Conservation (phyloP, 2,329 filamentous ascomycete species). For the Trichoderma sp. region DNA sequence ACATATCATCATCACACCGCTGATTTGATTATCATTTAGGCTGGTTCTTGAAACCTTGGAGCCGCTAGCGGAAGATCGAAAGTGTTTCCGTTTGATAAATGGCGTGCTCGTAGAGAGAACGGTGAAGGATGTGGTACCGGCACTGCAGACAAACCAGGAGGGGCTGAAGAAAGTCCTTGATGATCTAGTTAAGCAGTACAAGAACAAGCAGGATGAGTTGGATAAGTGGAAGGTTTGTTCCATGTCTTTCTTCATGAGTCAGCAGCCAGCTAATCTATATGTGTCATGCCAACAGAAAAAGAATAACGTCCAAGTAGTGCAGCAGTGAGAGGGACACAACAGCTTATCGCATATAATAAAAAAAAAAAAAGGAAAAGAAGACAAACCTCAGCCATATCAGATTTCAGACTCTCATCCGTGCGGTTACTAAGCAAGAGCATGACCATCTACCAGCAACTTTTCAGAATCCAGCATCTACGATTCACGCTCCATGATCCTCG, state of each 20-base stretch:
- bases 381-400: not conserved
- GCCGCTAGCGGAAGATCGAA: conserved; percentile 81
- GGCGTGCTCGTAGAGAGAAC: conserved; percentile 94
- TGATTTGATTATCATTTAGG: conserved; percentile 52
- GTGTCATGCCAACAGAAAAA: conserved; percentile 67
- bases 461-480: not conserved
- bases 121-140: conserved; percentile 88
- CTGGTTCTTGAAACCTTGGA: conserved; percentile 91
- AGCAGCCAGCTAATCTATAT: conserved; percentile 30
- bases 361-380: not conserved
- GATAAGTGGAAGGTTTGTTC: conserved; percentile 93
- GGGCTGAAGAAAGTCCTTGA: conserved; percentile 92
- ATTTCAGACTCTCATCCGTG: not conserved
- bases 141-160: conserved; percentile 90
- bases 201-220: conserved; percentile 89
- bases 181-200: conserved; percentile 95
- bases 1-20: conserved; percentile 31
- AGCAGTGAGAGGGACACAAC: conserved; percentile 58
- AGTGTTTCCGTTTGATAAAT: conserved; percentile 99
- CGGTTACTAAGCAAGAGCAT: not conserved
- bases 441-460: not conserved
- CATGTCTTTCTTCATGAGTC: not conserved
- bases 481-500: not conserved
- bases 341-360: not conserved
- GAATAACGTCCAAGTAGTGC: conserved; percentile 86